Evolutionary conservation across 2,329 filamentous ascomycete genomes (phyloP), one percentile per base, ranked within the genome.

Genomic region (Xylariales sp.): DNA sequence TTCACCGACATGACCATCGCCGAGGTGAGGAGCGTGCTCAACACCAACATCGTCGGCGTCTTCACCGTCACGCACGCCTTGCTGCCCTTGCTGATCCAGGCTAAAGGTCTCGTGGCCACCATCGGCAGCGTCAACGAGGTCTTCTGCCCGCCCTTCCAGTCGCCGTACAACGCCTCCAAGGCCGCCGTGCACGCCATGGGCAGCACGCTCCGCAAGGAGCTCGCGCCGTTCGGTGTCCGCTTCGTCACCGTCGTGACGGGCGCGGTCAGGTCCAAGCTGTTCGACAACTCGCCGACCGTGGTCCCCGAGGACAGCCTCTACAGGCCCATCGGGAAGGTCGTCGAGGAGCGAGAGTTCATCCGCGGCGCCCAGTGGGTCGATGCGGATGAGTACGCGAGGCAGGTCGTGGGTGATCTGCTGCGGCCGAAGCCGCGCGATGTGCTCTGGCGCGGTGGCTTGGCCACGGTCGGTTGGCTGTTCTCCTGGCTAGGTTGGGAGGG

Each of bases 401-500:
- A 52, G 18, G 52, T 56, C 4, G 59, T 49, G 5, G 35, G 36
- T 1, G 54, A 60, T 6, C 43, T 61, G 29, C 37, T 58, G 7
- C 44, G 20, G 35, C 40, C 47, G 3, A 45, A 41, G 11, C 51
- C 51, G 10, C 51, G 43, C 32, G 37, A 43, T 8, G 46, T 49
- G 18, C 43, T 62, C 14, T 62, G 56, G 54, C 46, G 44, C 5
- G 57, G 54, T 3, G 48, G 57, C 4, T 12, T 53, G 32, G 43
- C 55, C 5, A 50, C 42, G 2, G 15, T 54, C 5, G 53, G 52
- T 4, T 57, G 53, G 45, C 29, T 59, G 18, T 13, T 60, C 11
- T 44, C 42, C 2, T 51, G 47, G 46, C 45, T 62, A 5, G 54
- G 54, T 2, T 59, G 55, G 53, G 54, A 54, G 13, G 54, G 57